A percentile compares a stretch with the other conserved stretches of the same genome.
Evolutionary conservation across 1,284 basidiomycete genomes (phyloP).

Genomic region (Boletus mariae): DNA sequence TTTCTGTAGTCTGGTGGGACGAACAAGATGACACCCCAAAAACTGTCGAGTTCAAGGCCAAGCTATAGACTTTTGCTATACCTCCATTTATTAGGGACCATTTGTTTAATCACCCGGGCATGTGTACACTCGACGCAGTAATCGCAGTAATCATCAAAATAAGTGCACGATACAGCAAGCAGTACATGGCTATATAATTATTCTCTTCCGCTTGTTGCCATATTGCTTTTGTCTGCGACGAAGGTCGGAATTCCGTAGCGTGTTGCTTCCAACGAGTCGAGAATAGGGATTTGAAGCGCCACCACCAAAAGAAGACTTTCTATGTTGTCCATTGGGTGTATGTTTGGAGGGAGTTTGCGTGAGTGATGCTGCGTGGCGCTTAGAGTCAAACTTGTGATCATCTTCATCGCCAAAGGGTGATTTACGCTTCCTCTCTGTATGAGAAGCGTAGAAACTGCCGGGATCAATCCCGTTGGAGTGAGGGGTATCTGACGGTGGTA

Average conservation of each 20-base stretch:
- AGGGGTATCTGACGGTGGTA: constrained; percentile 23
- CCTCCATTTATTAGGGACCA: constrained; percentile 1
- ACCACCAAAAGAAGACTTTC: constrained; percentile 33
- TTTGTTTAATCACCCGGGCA: not conserved
- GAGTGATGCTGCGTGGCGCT: constrained; percentile 29
- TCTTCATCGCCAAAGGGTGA: constrained; percentile 32
- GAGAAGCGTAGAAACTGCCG: constrained; percentile 44
- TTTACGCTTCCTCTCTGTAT: constrained; percentile 39
- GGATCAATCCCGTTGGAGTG: constrained; percentile 36
- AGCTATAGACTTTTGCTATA: constrained; percentile 29
- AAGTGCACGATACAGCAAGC: constrained; percentile 10
- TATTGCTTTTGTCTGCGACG: constrained; percentile 25
- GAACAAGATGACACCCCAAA: constrained; percentile 42
- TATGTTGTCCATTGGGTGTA: constrained; percentile 20
- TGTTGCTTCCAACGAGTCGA: constrained; percentile 34
- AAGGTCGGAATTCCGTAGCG: constrained; percentile 30
- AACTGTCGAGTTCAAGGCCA: constrained; percentile 35
- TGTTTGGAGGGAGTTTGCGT: constrained; percentile 26
- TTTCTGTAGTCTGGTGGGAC: constrained; percentile 86
- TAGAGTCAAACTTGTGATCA: constrained; percentile 17
- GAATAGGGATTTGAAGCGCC: constrained; percentile 36
- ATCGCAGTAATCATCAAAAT: constrained; percentile 4
- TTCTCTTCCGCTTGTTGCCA: constrained; percentile 29
- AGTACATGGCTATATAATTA: constrained; percentile 27
- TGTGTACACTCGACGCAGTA: not conserved